Evolutionary conservation across 2,329 filamentous ascomycete genomes (phyloP).

Genomic region (Macrophomina pseudophaseolina): DNA sequence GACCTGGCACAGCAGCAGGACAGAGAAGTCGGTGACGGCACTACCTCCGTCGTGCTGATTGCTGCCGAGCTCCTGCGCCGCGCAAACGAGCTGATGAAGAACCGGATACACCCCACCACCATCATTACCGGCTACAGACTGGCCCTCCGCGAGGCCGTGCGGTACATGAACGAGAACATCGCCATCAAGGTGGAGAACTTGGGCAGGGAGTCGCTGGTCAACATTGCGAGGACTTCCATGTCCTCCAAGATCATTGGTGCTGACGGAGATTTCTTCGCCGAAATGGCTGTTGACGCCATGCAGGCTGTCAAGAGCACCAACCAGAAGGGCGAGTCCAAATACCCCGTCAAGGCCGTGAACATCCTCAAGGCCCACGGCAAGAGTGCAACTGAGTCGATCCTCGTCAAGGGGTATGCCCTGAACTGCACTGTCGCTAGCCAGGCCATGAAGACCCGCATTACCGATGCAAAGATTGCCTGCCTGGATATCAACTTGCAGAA

Average conservation of each 20-base stretch:
- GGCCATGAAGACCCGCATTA: conserved; percentile 92
- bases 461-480: conserved; percentile 94
- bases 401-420: conserved; percentile 95
- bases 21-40: conserved; percentile 98
- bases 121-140: conserved; percentile 98
- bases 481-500: conserved; percentile 99
- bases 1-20: conserved; percentile 98
- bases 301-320: conserved; percentile 92
- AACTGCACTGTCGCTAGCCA: conserved; percentile 99
- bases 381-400: conserved; percentile 81
- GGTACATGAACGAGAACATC: conserved; percentile 99
- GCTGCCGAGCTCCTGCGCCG: conserved; percentile 91
- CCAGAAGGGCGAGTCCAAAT: conserved; percentile 88
- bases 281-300: conserved; percentile 97
- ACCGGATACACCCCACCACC: conserved; percentile 98
- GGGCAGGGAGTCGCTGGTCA: conserved; percentile 87
- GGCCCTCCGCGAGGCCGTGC: conserved; percentile 92
- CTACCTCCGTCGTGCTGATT: conserved; percentile 96
- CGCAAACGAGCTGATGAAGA: conserved; percentile 98
- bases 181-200: conserved; percentile 93
- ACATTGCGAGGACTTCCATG: conserved; percentile 98
- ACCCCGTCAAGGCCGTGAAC: conserved; percentile 98
- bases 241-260: conserved; percentile 98
- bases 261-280: conserved; percentile 95
- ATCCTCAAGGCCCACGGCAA: conserved; percentile 98